Base-by-base conservation (phyloP, 1,139 yeast genomes). In the Kodamaea plutei region DNA sequence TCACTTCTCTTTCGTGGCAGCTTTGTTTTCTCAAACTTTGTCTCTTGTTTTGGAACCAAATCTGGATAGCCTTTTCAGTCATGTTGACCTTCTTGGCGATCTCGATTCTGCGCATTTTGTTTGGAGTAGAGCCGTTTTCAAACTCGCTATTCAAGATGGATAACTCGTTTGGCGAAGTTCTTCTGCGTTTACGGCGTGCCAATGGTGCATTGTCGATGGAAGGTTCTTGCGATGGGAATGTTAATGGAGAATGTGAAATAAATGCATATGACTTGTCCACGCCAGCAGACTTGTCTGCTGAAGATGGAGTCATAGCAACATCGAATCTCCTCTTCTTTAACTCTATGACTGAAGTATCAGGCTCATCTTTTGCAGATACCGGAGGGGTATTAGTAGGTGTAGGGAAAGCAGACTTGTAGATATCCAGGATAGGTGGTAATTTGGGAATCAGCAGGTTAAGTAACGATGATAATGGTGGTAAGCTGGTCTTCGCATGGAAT, bases 21-120 rank as follows among this genome's bases (percentile, higher is more conserved):
- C 54, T 50, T 41, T 62, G 73, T 46, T 76, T 79, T 43, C 93
- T 76, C 43, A 79, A 60, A 25, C 88, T 74, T 61, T 91, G 98
- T 57, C 98, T 78, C 56, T 79, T 84, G 59, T 91, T 91, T 60
- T 91, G 98, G 60, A 91, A 91, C 98, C 98, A 91, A 42, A 91
- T 87, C 61, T 91, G 97, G 18, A 91, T 95, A 2, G 96, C 95
- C 56, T 88, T 88, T 55, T 88, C 96, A n/a, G 91, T 76, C 97
- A 89, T 91, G 41, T 78, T 77, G 25, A 91, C 94, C 41, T 69
- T 75, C 20, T 63, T 58, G 10, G 96, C 95, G 44, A 91, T 84
- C 41, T 77, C 81, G 28, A 76, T 68, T 45, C 97, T 75, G 48
- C 83, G 71, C 30, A 71, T 61, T 54, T 81, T 82, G 54, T 83